Percentiles rank a stretch among this genome's conserved stretches.
phyloP scores from a whole-genome alignment of 2,329 filamentous ascomycete genomes.

The Paecilomyces sp. region DNA sequence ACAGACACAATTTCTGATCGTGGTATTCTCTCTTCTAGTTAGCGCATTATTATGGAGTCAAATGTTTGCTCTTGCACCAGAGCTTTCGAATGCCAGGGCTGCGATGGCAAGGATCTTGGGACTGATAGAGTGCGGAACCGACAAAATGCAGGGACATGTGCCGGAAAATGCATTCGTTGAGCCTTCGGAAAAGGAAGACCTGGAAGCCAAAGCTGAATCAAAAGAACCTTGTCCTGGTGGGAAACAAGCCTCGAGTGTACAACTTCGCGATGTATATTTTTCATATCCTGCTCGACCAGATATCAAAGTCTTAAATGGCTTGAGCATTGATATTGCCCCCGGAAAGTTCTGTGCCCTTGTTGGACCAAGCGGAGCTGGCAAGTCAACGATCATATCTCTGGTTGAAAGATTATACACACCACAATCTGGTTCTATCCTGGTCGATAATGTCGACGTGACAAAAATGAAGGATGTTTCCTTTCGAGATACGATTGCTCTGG shows the following conservation, averaged over 20 bases:
- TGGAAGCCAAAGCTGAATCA: not conserved
- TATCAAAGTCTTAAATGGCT: slow-evolving; percentile 49
- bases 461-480: slow-evolving; percentile 40
- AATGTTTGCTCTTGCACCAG: slow-evolving; percentile 67
- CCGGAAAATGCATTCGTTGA: slow-evolving; percentile 1
- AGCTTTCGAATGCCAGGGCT: slow-evolving; percentile 60
- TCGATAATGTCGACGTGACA: not conserved
- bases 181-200: slow-evolving; percentile 4
- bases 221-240: slow-evolving; percentile 8
- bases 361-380: slow-evolving; percentile 43
- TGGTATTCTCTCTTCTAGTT: slow-evolving; percentile 63
- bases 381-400: slow-evolving; percentile 65
- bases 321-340: slow-evolving; percentile 47
- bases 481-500: slow-evolving; percentile 64
- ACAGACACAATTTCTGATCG: slow-evolving; percentile 66
- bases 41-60: slow-evolving; percentile 67
- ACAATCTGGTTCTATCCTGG: slow-evolving; percentile 25
- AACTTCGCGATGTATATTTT: slow-evolving; percentile 56
- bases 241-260: slow-evolving; percentile 36
- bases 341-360: slow-evolving; percentile 46
- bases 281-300: slow-evolving; percentile 59
- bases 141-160: slow-evolving; percentile 20
- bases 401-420: slow-evolving; percentile 71
- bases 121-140: slow-evolving; percentile 32
- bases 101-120: slow-evolving; percentile 53